A percentile compares a stretch with the other conserved stretches of the same genome.
Evolutionary conservation across 352 stramenopile genomes (phyloP).

Genomic region (Plasmopara viticola): DNA sequence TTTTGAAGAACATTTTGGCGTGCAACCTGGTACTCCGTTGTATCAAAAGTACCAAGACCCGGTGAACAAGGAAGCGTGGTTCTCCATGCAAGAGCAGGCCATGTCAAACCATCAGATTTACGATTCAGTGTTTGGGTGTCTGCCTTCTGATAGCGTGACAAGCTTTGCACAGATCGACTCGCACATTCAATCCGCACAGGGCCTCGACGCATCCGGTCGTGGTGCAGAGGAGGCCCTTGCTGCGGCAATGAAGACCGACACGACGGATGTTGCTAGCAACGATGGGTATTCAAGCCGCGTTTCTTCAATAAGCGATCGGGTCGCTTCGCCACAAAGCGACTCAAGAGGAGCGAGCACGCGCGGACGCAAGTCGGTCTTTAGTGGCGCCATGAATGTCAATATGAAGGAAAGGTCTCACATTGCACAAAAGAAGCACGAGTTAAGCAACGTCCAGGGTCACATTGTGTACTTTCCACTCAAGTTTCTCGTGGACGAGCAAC

Average conservation of each 20-base stretch:
- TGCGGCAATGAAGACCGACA: conserved; percentile 11
- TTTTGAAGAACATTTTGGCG: conserved; percentile 81
- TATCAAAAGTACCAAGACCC: conserved; percentile 64
- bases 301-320: conserved; percentile 20
- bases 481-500: conserved; percentile 68
- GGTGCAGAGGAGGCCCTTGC: conserved; percentile 25
- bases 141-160: conserved; percentile 68
- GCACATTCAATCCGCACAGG: conserved; percentile 30
- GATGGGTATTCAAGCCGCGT: conserved; percentile 13
- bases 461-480: conserved; percentile 86
- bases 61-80: conserved; percentile 58
- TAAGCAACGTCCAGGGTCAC: conserved; percentile 65
- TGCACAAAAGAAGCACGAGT: conserved; percentile 51
- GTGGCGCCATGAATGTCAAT: conserved; percentile 57
- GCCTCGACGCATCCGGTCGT: conserved; percentile 26
- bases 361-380: conserved; percentile 44
- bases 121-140: conserved; percentile 73
- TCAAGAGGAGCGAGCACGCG: conserved; percentile 10
- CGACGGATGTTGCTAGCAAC: conserved; percentile 19
- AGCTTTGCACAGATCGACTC: conserved; percentile 66
- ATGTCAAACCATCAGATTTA: conserved; percentile 82
- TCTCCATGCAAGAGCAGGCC: conserved; percentile 79
- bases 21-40: conserved; percentile 32
- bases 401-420: conserved; percentile 64
- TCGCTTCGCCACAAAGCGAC: conserved; percentile 17